Percentiles rank a stretch among this genome's conserved stretches.
phyloP scores from a whole-genome alignment of 352 stramenopile genomes.

The Phytophthora multivora region DNA sequence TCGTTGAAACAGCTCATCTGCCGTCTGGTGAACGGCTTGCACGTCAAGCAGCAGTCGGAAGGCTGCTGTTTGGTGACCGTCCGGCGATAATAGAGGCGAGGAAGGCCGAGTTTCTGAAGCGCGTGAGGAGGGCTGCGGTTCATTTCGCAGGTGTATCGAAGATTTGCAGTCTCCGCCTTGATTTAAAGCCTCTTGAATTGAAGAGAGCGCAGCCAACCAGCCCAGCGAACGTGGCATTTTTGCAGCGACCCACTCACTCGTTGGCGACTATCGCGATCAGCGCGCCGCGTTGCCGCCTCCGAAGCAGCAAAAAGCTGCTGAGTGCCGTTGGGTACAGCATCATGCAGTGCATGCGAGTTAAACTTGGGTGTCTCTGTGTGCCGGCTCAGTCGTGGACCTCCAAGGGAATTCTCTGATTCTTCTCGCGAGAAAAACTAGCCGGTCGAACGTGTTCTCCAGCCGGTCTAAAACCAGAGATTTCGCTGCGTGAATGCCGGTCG shows the following conservation, averaged over 20 bases:
- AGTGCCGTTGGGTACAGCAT: not conserved
- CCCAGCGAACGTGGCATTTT: conserved; percentile 19
- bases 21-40: conserved; percentile 1
- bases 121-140: conserved; percentile 15
- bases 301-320: conserved; percentile 5
- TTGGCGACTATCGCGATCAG: conserved; percentile 27
- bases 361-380: conserved; percentile 2
- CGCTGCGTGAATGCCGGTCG: conserved; percentile 4
- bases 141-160: conserved; percentile 23
- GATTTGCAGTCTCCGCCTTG: conserved; percentile 31
- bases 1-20: not conserved
- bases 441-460: conserved; percentile 15
- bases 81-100: not conserved
- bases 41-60: too few relatives aligned
- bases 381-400: not conserved
- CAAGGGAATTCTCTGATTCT: conserved; percentile 23
- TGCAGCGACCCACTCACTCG: conserved; percentile 20
- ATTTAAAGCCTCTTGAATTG: conserved; percentile 3
- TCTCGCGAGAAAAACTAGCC: conserved; percentile 7
- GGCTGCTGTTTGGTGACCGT: too few relatives aligned
- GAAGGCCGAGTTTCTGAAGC: conserved; percentile 13
- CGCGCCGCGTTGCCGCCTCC: conserved; percentile 2
- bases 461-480: conserved; percentile 18
- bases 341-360: conserved; percentile 1
- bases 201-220: conserved; percentile 10